Percentiles rank a stretch among this genome's conserved stretches.
These are phyloP conservation scores for Penicillium sp. DNA, from an alignment of 2,329 filamentous ascomycete genomes.

Conservation along the genomic window DNA sequence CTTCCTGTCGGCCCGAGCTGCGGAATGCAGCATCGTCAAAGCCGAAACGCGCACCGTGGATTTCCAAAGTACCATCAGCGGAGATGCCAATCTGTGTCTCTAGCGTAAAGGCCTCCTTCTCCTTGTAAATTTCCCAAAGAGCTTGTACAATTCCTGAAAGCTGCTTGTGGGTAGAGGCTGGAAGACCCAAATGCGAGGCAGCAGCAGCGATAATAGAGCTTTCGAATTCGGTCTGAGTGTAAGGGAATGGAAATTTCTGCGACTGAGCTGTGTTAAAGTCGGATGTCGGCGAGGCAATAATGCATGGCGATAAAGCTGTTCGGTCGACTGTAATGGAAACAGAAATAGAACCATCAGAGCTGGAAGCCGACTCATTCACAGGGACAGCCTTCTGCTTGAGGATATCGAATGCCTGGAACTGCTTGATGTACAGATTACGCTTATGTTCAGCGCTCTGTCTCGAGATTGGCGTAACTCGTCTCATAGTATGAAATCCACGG, in stretches of 20 bases:
- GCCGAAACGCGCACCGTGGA: slow-evolving; percentile 58
- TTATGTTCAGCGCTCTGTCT: slow-evolving; percentile 1
- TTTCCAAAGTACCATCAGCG: slow-evolving; percentile 46
- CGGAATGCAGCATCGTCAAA: slow-evolving; percentile 71
- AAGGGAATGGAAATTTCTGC: slow-evolving; percentile 63
- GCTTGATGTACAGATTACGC: slow-evolving; percentile 56
- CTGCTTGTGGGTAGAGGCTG: slow-evolving; percentile 45
- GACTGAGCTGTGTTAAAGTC: slow-evolving; percentile 47
- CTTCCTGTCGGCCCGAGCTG: slow-evolving; percentile 60
- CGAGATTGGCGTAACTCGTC: slow-evolving; percentile 26
- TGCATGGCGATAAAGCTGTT: slow-evolving; percentile 60
- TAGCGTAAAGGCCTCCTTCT: slow-evolving; percentile 65
- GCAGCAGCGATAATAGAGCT: slow-evolving; percentile 46
- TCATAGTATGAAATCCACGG: slow-evolving; percentile 54
- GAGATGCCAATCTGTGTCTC: slow-evolving; percentile 52
- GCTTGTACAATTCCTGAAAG: slow-evolving; percentile 53
- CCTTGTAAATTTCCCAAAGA: slow-evolving; percentile 60
- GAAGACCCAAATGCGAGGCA: slow-evolving; percentile 55
- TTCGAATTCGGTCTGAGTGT: slow-evolving; percentile 49
- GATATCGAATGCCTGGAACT: slow-evolving; percentile 56
- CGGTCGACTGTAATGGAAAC: slow-evolving; percentile 68
- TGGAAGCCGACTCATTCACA: slow-evolving; percentile 39
- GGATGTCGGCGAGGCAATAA: slow-evolving; percentile 59
- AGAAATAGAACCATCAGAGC: slow-evolving; percentile 45
- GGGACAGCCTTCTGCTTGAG: slow-evolving; percentile 54